Evolutionary conservation across 1,284 basidiomycete genomes (phyloP), one percentile per base, ranked within the genome.

Genomic region (Sanghuangporus sanghuang): DNA sequence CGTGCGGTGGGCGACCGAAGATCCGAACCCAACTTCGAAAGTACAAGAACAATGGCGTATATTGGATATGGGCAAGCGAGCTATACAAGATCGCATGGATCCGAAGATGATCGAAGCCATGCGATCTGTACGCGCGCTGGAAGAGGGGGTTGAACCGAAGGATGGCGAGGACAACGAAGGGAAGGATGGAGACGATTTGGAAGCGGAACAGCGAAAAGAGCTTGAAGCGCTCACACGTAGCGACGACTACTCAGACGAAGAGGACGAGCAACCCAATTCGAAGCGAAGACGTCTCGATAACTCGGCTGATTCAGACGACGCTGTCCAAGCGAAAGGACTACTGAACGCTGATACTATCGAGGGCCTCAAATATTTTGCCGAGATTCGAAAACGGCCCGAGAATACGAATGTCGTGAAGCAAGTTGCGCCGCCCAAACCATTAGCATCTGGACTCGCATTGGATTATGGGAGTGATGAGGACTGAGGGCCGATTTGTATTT

Each of bases 1-100:
- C 75, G 94, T 98, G 52, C 88, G 95, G 61, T 98, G 95, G 95
- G 95, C 95, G 50, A 97, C 95, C 0, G 95, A 96, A 73, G 95
- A 98, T 73, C 95, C 95, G 1, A 97, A 98, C 73, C 95, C 95
- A 0, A 86, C 86, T 0, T 87, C 89, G 62, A 95, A 95, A 71
- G 85, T 90, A 6, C 84, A 85, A 2, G 95, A 97, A 76, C 92
- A 94, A 72, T 80, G 84, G 18, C 81, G 94, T 36, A 73, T 98
- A 48, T 89, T 93, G 70, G 85, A 90, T 12, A 81, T 90, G 69
- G 95, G 95, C 0, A 85, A 89, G 68, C 86, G 91, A 66, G 93
- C 92, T 1, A 95, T 98, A 67, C 82, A 87, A 69, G 82, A 92
- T 11, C 85, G 88, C 62, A 91, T 93, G 79, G 90, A 95, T 71